Evolutionary conservation across 139 green algal species (phyloP).

Genomic region (Volvox reticuliferus): DNA sequence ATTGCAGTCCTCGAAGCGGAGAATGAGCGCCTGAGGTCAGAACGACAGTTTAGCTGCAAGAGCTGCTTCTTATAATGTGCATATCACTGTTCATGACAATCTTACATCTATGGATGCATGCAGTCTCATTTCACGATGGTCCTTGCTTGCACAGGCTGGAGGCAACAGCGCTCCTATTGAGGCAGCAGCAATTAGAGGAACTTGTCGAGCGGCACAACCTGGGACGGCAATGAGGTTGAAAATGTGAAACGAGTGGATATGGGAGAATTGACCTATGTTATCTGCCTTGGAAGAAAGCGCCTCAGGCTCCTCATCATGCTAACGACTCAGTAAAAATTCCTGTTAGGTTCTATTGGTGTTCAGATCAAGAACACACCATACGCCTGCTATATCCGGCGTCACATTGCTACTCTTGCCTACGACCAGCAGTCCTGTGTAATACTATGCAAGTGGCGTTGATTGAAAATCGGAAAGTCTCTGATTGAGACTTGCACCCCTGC

Average conservation of each 20-base stretch:
- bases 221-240: neutral
- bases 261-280: too few species aligned
- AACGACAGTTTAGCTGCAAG: neutral
- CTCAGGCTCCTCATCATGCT: neutral
- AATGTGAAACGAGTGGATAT: neutral
- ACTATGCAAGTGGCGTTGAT: neutral
- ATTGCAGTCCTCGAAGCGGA: constrained; percentile 51
- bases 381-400: neutral
- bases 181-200: constrained; percentile 59
- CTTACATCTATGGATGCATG: too few species aligned
- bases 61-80: too few species aligned
- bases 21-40: constrained; percentile 54
- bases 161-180: constrained; percentile 39
- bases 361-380: neutral
- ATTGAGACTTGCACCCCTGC: constrained; percentile 24
- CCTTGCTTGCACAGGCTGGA: constrained; percentile 13
- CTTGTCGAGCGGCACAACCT: constrained; percentile 10
- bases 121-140: neutral
- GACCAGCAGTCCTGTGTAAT: neutral
- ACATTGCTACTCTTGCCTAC: neutral
- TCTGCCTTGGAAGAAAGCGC: too few species aligned
- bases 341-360: neutral
- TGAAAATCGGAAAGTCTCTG: neutral
- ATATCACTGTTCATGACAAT: too few species aligned
- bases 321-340: neutral